phyloP scores from a whole-genome alignment of 306 rosid genomes.

The Astragalus glycyphyllos region DNA sequence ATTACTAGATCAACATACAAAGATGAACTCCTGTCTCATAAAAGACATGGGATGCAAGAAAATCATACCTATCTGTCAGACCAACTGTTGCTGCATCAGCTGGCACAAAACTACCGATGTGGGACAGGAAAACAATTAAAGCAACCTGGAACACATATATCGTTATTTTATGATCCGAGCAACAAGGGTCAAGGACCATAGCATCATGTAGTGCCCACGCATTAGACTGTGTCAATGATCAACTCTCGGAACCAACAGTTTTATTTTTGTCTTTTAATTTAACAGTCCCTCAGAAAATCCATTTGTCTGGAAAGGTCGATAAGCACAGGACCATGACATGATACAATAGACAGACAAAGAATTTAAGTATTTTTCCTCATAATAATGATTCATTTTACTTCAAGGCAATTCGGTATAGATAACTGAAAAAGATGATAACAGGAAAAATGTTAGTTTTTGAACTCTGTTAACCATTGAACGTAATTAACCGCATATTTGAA shows the following conservation, averaged over 20 bases:
- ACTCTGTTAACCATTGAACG: no score
- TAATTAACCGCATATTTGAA: no score
- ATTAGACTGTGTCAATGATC: conserved; percentile 25
- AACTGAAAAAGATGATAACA: neutral
- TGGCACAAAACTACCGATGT: conserved; percentile 96
- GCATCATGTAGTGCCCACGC: conserved; percentile 3
- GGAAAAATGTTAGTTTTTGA: neutral
- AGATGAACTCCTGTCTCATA: conserved; percentile 26
- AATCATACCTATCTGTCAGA: conserved; percentile 85
- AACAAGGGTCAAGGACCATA: conserved; percentile 6
- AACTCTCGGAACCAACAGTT: conserved; percentile 17
- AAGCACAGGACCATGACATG: neutral
- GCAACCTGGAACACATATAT: conserved; percentile 73
- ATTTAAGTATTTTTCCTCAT: neutral
- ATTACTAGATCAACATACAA: conserved; percentile 24
- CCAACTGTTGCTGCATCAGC: conserved; percentile 98
- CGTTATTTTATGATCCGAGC: conserved; percentile 4
- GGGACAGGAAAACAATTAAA: conserved; percentile 87
- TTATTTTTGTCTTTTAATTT: conserved; percentile 18
- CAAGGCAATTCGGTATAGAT: neutral
- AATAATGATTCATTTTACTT: neutral
- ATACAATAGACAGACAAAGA: neutral
- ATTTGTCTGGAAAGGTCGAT: conserved; percentile 3
- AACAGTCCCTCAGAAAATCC: neutral
- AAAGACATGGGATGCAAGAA: conserved; percentile 39